Conservation (phyloP, 805 yeast genomes). For the Candida orba region DNA sequence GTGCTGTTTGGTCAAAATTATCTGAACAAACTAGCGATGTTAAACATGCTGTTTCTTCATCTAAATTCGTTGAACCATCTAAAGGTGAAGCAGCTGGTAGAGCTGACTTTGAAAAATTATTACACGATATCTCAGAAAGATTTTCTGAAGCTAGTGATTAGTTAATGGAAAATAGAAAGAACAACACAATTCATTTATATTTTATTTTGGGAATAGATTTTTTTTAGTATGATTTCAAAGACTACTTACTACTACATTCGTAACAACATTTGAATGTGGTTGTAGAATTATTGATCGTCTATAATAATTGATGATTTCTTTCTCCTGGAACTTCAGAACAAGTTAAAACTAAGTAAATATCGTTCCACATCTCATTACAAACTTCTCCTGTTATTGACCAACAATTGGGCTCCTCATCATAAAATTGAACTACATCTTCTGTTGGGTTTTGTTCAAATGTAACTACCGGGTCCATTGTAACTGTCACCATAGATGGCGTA, state of each 20-base stretch:
- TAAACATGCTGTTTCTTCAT: constrained; percentile 87
- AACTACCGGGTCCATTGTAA: background rate
- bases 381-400: constrained; percentile 4
- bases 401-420: constrained; percentile 4
- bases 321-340: constrained; percentile 1
- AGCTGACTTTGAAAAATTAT: constrained; percentile 70
- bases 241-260: too few relatives aligned
- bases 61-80: constrained; percentile 94
- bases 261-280: background rate
- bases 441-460: too few relatives aligned
- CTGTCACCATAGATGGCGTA: background rate
- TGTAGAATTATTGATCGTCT: background rate
- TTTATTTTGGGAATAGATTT: background rate
- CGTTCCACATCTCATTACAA: constrained; percentile 6
- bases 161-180: background rate
- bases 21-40: constrained; percentile 85
- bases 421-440: background rate
- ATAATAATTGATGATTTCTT: background rate
- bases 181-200: background rate
- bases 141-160: constrained; percentile 95
- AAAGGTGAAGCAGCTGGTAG: constrained; percentile 76
- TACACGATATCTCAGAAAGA: constrained; percentile 72
- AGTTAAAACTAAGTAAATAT: constrained; percentile 1
- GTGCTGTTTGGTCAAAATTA: constrained; percentile 91
- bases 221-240: background rate